phyloP scores from a whole-genome alignment of 805 yeast genomes.

The Cyberlindnera americana region DNA sequence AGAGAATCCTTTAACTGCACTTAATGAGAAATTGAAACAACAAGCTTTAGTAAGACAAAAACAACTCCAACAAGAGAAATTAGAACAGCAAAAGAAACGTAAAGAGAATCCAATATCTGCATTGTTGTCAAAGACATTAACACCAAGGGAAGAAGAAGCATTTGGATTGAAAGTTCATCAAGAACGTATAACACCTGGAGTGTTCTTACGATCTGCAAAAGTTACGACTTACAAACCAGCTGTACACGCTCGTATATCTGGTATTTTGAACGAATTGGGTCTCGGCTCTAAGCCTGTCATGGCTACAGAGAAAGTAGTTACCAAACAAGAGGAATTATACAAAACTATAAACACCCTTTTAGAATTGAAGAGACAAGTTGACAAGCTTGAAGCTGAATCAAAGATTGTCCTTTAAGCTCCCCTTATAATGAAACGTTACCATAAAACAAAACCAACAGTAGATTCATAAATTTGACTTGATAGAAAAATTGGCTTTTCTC shows the following conservation, averaged over 20 bases:
- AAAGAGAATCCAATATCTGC: conserved; percentile 34
- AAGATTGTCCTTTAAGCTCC: conserved; percentile 35
- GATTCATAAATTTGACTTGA: conserved; percentile 13
- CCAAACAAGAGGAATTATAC: conserved; percentile 71
- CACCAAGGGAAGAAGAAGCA: conserved; percentile 75
- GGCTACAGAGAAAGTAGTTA: conserved; percentile 78
- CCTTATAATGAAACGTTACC: neutral
- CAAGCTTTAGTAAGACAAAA: conserved; percentile 27
- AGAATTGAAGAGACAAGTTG: conserved; percentile 83
- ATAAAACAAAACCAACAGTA: neutral
- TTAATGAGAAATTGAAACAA: conserved; percentile 33
- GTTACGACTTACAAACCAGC: conserved; percentile 78
- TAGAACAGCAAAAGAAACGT: conserved; percentile 21
- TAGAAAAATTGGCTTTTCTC: conserved; percentile 33
- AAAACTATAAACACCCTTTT: conserved; percentile 66
- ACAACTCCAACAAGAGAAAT: conserved; percentile 24
- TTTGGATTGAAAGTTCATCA: conserved; percentile 81
- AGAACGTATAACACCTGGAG: conserved; percentile 68
- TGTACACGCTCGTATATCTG: conserved; percentile 56
- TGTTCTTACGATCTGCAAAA: conserved; percentile 72
- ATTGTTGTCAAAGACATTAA: conserved; percentile 40
- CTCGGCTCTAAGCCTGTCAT: conserved; percentile 79
- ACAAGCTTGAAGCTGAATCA: conserved; percentile 80
- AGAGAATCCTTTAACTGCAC: conserved; percentile 42
- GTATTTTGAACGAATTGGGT: conserved; percentile 71